Percentiles rank a stretch among this genome's conserved stretches.
These are phyloP conservation scores for Aspergillus arachidicola DNA, from an alignment of 2,329 filamentous ascomycete genomes.

Conservation along the genomic window DNA sequence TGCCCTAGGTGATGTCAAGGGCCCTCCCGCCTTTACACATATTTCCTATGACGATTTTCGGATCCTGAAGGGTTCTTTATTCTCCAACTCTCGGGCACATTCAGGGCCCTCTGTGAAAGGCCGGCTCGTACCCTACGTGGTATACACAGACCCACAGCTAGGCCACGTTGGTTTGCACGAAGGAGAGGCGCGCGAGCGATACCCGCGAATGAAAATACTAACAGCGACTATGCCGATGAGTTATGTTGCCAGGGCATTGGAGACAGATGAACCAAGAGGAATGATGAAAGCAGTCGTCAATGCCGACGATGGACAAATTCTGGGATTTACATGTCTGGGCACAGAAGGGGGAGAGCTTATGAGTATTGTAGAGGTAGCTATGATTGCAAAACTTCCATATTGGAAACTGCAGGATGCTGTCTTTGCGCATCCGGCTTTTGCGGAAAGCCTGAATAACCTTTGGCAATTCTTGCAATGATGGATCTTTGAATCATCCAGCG, in stretches of 20 bases:
- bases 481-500: background rate
- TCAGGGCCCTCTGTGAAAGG: background rate
- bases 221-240: slow-evolving; percentile 1
- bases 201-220: background rate
- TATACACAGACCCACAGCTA: slow-evolving; percentile 12
- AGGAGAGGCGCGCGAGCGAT: slow-evolving; percentile 7
- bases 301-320: slow-evolving; percentile 1
- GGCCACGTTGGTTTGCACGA: slow-evolving; percentile 12
- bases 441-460: background rate
- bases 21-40: slow-evolving; percentile 12
- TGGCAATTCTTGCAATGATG: background rate
- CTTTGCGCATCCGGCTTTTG: background rate
- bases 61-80: background rate
- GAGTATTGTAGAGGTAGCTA: slow-evolving; percentile 11
- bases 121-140: slow-evolving; percentile 9
- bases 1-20: slow-evolving; percentile 10
- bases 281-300: slow-evolving; percentile 12
- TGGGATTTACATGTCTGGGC: slow-evolving; percentile 9
- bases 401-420: background rate
- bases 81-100: background rate
- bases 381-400: slow-evolving; percentile 9
- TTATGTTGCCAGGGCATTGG: slow-evolving; percentile 11
- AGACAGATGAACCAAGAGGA: slow-evolving; percentile 7
- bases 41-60: slow-evolving; percentile 13
- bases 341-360: slow-evolving; percentile 12